phyloP scores from a whole-genome alignment of 306 rosid genomes.

The Trifolium repens region DNA sequence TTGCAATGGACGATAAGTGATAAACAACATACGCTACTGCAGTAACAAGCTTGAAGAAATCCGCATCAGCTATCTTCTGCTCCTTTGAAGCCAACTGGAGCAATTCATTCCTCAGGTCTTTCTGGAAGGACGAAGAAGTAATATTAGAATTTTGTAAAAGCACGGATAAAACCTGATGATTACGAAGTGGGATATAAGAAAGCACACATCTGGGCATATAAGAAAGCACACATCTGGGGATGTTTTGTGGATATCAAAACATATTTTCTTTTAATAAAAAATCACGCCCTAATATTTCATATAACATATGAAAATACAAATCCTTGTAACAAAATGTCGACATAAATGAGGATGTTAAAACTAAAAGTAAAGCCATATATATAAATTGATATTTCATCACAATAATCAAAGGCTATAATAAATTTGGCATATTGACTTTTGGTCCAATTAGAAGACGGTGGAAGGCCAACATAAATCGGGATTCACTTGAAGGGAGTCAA shows the following conservation, averaged over 20 bases:
- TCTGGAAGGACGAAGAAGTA: constrained; percentile 54
- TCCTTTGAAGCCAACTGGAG: constrained; percentile 83
- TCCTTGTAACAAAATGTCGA: not conserved
- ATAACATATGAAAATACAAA: constrained; percentile 22
- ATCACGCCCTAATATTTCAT: not conserved
- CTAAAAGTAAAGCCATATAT: not conserved
- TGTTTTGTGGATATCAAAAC: constrained; percentile 15
- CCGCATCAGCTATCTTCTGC: constrained; percentile 80
- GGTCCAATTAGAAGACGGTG: constrained; percentile 23
- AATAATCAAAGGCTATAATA: not conserved
- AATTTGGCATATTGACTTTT: constrained; percentile 17
- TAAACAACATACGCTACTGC: not conserved
- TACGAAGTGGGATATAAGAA: constrained; percentile 16
- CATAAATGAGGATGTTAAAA: constrained; percentile 21
- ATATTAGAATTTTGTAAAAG: constrained; percentile 39
- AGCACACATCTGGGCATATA: too few species aligned
- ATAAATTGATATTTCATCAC: constrained; percentile 21
- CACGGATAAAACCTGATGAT: constrained; percentile 25
- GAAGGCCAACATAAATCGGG: not conserved
- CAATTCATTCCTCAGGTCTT: constrained; percentile 75
- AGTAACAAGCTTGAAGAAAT: constrained; percentile 71
- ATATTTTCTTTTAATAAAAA: not conserved
- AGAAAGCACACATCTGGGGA: not conserved
- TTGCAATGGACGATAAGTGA: constrained; percentile 4
- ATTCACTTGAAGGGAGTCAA: constrained; percentile 11